phyloP scores from a whole-genome alignment of 2,329 filamentous ascomycete species.

The Cyclaneusma minus region DNA sequence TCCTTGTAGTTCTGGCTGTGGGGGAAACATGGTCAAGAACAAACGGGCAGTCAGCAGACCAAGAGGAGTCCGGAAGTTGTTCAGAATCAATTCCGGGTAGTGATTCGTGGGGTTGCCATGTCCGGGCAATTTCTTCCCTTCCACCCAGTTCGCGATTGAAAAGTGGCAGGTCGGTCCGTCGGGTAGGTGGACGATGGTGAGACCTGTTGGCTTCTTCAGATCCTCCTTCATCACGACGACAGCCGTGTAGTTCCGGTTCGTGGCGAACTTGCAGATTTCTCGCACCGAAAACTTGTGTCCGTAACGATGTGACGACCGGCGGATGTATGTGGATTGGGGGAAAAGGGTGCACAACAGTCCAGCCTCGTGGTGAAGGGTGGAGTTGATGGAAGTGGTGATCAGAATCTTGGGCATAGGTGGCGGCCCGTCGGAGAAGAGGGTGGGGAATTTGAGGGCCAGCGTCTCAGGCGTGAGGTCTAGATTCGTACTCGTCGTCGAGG shows the following conservation, averaged over 20 bases:
- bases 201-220: slow-evolving; percentile 64
- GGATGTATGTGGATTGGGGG: slow-evolving; percentile 75
- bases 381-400: slow-evolving; percentile 81
- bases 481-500: slow-evolving; percentile 46
- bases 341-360: slow-evolving; percentile 66
- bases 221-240: slow-evolving; percentile 81
- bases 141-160: slow-evolving; percentile 76
- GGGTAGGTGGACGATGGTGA: slow-evolving; percentile 76
- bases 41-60: slow-evolving; percentile 77
- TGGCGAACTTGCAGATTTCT: slow-evolving; percentile 77
- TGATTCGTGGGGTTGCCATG: slow-evolving; percentile 79
- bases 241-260: slow-evolving; percentile 68
- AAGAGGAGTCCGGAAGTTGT: slow-evolving; percentile 88
- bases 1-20: slow-evolving; percentile 68
- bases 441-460: slow-evolving; percentile 44
- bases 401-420: slow-evolving; percentile 66
- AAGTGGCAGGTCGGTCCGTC: slow-evolving; percentile 87
- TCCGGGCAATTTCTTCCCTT: slow-evolving; percentile 73
- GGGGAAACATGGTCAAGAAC: slow-evolving; percentile 67
- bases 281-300: slow-evolving; percentile 82
- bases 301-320: slow-evolving; percentile 68
- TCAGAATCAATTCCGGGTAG: slow-evolving; percentile 77
- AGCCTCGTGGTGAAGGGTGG: slow-evolving; percentile 73
- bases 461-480: slow-evolving; percentile 46
- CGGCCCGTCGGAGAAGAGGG: slow-evolving; percentile 42